Percentiles rank a stretch among this genome's conserved stretches.
phyloP scores from a whole-genome alignment of 1,284 basidiomycete genomes.

The Papiliotrema nemorosa region DNA sequence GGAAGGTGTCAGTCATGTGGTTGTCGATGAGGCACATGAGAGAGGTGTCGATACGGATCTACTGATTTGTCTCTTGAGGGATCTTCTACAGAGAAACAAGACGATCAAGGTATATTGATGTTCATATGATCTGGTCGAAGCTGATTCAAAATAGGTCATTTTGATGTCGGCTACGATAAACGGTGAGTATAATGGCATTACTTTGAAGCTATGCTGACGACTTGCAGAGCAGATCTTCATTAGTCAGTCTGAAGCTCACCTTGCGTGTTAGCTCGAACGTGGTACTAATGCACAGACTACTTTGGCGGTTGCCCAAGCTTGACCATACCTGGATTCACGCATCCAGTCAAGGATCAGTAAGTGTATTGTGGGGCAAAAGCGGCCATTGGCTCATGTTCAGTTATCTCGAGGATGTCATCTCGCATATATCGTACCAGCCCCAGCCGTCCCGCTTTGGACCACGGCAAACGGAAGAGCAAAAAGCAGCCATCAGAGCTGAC shows the following conservation, averaged over 20 bases:
- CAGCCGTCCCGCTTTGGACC: conserved; percentile 40
- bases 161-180: conserved; percentile 73
- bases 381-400: conserved; percentile 44
- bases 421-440: conserved; percentile 54
- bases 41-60: conserved; percentile 87
- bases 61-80: conserved; percentile 75
- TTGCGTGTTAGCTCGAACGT: not conserved
- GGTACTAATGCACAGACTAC: conserved; percentile 57
- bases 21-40: conserved; percentile 93
- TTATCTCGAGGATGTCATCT: conserved; percentile 75
- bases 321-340: conserved; percentile 76
- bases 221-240: conserved; percentile 62
- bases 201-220: conserved; percentile 8
- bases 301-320: conserved; percentile 76
- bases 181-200: conserved; percentile 35
- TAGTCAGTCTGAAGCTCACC: conserved; percentile 24
- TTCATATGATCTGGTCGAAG: not conserved
- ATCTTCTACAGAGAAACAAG: conserved; percentile 66
- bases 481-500: conserved; percentile 53
- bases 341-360: conserved; percentile 72
- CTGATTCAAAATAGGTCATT: conserved; percentile 28
- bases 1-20: conserved; percentile 70
- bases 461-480: conserved; percentile 57
- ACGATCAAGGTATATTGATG: conserved; percentile 62
- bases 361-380: not conserved